Conservation (phyloP, 345 rosid species). For the Salix koriyanagi region DNA sequence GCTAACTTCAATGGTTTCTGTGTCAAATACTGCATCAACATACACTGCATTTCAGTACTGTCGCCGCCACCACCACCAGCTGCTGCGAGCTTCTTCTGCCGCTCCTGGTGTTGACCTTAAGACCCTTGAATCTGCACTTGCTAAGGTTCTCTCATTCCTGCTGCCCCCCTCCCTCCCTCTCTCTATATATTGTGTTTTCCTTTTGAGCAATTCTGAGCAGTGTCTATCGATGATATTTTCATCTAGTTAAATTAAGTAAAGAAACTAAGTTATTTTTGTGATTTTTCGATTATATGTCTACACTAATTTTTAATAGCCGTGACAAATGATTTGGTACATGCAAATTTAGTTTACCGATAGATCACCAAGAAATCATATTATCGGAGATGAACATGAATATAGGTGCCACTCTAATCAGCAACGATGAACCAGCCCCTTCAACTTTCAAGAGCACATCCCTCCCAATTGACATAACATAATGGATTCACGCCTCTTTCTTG, state of each 20-base stretch:
- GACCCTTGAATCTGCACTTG: slow-evolving; percentile 64
- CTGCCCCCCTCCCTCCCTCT: too few relatives aligned
- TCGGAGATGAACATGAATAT: neutral
- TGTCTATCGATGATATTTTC: too few relatives aligned
- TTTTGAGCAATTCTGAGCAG: neutral
- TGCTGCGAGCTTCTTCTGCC: slow-evolving; percentile 39
- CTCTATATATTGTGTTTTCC: neutral
- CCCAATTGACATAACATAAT: neutral
- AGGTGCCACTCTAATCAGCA: neutral
- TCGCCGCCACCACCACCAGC: neutral
- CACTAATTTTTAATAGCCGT: neutral
- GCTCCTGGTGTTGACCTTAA: slow-evolving; percentile 47
- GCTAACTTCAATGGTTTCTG: neutral
- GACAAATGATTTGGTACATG: neutral
- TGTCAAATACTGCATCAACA: neutral
- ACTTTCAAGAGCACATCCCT: neutral
- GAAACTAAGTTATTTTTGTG: too few relatives aligned
- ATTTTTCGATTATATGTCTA: too few relatives aligned
- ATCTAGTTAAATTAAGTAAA: too few relatives aligned
- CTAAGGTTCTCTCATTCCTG: slow-evolving; percentile 35
- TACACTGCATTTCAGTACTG: neutral
- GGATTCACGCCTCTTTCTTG: neutral
- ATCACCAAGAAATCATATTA: too few relatives aligned
- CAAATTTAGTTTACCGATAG: neutral
- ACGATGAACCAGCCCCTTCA: neutral